Conservation (phyloP, 768 basidiomycete genomes). For the Neoboletus magnificus region DNA sequence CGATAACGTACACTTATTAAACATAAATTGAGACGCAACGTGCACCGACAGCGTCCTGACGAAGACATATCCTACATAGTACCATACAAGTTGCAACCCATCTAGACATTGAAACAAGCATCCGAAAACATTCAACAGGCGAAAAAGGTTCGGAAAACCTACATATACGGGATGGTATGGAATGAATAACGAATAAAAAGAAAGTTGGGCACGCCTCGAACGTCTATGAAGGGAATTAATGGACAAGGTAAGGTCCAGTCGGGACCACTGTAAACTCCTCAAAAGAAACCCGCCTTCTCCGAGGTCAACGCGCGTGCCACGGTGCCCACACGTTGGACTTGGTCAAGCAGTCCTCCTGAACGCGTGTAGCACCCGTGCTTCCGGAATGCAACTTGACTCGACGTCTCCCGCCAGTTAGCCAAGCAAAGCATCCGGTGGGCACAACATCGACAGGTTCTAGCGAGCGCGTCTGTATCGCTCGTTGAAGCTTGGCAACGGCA, state of each 20-base stretch:
- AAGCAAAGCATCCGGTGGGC: constrained; percentile 20
- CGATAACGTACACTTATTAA: not conserved
- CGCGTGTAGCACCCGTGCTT: not conserved
- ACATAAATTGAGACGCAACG: not conserved
- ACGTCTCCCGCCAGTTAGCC: constrained; percentile 13
- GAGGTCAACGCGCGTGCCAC: not conserved
- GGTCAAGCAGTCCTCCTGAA: constrained; percentile 17
- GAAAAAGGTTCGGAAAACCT: not conserved
- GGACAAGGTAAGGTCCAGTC: too few relatives aligned
- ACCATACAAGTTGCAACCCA: not conserved
- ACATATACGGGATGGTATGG: not conserved
- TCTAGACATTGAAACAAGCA: not conserved
- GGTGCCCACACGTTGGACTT: constrained; percentile 16
- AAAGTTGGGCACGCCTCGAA: not conserved
- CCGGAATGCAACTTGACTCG: not conserved
- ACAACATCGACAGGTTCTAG: constrained; percentile 21
- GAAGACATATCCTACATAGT: not conserved
- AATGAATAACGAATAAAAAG: not conserved
- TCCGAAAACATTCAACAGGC: not conserved
- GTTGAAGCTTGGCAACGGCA: constrained; percentile 11
- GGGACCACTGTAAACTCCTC: too few relatives aligned
- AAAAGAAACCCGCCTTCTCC: not conserved
- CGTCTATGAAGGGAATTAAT: too few relatives aligned
- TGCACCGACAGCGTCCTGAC: not conserved
- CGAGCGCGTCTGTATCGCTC: constrained; percentile 21